Percentiles rank a stretch among this genome's conserved stretches.
Evolutionary conservation across 495 filamentous ascomycete genomes (phyloP).

Genomic region (Penicillium atrosanguineum): DNA sequence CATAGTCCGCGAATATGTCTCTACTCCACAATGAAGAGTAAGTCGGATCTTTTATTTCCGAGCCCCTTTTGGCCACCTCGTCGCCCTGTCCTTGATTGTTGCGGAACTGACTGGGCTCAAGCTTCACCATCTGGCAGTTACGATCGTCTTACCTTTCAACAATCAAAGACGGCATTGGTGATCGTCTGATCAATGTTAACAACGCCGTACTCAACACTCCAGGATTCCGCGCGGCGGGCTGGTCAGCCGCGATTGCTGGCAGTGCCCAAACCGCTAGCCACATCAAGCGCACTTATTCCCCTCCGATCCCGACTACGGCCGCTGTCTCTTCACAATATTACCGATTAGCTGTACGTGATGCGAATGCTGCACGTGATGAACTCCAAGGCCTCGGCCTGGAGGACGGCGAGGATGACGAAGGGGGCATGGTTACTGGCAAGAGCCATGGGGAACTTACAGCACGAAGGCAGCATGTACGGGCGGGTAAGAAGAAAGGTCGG

Average conservation of each 20-base stretch:
- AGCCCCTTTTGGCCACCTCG: background rate
- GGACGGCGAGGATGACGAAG: constrained; percentile 78
- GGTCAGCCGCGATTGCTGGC: constrained; percentile 65
- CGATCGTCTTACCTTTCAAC: constrained; percentile 86
- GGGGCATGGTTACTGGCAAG: constrained; percentile 74
- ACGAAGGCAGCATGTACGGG: constrained; percentile 54
- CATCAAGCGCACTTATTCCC: constrained; percentile 90
- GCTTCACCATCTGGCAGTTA: constrained; percentile 90
- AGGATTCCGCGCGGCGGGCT: constrained; percentile 94
- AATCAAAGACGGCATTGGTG: constrained; percentile 93
- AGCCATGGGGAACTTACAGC: constrained; percentile 72
- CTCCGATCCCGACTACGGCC: constrained; percentile 84
- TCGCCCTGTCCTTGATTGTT: background rate
- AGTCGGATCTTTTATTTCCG: constrained; percentile 22
- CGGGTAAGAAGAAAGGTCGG: constrained; percentile 43
- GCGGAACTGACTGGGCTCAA: constrained; percentile 35
- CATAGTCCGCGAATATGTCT: constrained; percentile 60
- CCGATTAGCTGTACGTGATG: constrained; percentile 34
- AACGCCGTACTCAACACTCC: constrained; percentile 85
- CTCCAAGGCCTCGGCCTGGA: constrained; percentile 43
- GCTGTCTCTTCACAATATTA: constrained; percentile 80
- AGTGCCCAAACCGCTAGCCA: constrained; percentile 47
- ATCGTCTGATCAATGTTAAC: constrained; percentile 91
- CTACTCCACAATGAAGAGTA: constrained; percentile 97
- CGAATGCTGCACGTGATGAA: constrained; percentile 29